Percentiles rank a stretch among this genome's conserved stretches.
These are phyloP conservation scores for Colletotrichum theobromicola DNA, from an alignment of 2,329 filamentous ascomycete species.

Conservation along the genomic window DNA sequence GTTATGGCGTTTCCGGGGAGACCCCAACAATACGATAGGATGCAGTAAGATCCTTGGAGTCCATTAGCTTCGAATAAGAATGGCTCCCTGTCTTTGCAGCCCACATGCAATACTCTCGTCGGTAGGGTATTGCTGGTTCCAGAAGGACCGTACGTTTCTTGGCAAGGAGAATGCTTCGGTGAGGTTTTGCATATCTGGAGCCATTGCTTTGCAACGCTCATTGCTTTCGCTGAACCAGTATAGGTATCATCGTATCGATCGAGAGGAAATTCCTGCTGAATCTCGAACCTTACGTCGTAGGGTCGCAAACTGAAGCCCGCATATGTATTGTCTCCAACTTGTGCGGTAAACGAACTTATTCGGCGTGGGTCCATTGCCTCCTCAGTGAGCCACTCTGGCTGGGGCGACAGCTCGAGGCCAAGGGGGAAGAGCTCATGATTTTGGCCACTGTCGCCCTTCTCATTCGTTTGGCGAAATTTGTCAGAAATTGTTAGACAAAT, in stretches of 20 bases:
- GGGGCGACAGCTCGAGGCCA: too few species aligned
- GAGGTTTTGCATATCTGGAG: neutral
- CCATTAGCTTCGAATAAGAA: neutral
- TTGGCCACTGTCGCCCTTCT: neutral
- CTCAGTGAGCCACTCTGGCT: too few species aligned
- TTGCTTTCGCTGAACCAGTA: neutral
- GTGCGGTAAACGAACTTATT: neutral
- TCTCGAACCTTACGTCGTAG: neutral
- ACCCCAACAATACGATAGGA: neutral
- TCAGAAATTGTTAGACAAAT: neutral
- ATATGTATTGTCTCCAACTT: neutral
- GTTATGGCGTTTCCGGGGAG: neutral
- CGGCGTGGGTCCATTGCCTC: fast-evolving
- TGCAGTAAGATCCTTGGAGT: neutral
- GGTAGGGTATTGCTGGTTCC: neutral
- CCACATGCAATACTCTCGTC: neutral
- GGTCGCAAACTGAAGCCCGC: fast-evolving
- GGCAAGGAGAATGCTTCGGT: neutral
- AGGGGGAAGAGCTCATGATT: too few species aligned
- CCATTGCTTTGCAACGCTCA: neutral
- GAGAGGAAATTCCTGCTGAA: neutral
- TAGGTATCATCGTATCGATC: fast-evolving
- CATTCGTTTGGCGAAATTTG: fast-evolving
- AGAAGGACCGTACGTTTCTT: neutral
- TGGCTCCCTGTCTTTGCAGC: neutral